Percentiles rank a stretch among this genome's conserved stretches.
phyloP scores from a whole-genome alignment of 306 rosid genomes.

The Urtica urens region DNA sequence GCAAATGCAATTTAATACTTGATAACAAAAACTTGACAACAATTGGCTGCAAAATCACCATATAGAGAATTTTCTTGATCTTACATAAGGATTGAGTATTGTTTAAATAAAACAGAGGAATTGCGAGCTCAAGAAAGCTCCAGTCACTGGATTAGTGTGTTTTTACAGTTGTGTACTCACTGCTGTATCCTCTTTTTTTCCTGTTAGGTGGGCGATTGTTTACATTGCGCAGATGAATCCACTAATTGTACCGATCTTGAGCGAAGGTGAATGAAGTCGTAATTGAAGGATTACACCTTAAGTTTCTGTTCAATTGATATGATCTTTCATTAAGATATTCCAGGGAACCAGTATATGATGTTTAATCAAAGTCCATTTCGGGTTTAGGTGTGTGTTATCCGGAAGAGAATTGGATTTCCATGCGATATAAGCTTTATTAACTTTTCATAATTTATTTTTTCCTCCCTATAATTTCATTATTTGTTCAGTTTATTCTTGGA shows the following conservation, averaged over 20 bases:
- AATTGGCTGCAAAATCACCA: too few species aligned
- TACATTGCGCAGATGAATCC: slow-evolving; percentile 98
- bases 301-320: not conserved
- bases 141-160: too few species aligned
- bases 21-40: too few species aligned
- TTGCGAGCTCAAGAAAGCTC: too few species aligned
- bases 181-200: slow-evolving; percentile 5
- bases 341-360: not conserved
- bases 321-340: not conserved
- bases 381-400: slow-evolving; percentile 16
- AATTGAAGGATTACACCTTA: not conserved
- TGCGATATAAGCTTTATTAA: not conserved
- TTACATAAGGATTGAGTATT: too few species aligned
- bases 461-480: not conserved
- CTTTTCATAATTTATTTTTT: not conserved
- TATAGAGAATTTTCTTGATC: not conserved
- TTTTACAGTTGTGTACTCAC: not conserved
- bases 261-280: slow-evolving; percentile 50
- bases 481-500: slow-evolving; percentile 9
- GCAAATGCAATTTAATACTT: not conserved
- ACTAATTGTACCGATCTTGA: slow-evolving; percentile 86
- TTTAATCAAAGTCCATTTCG: slow-evolving; percentile 9
- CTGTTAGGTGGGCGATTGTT: slow-evolving; percentile 92
- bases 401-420: slow-evolving; percentile 10
- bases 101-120: too few species aligned